Conservation (phyloP, 139 green algal species). For the Edaphochlamys debaryana region DNA sequence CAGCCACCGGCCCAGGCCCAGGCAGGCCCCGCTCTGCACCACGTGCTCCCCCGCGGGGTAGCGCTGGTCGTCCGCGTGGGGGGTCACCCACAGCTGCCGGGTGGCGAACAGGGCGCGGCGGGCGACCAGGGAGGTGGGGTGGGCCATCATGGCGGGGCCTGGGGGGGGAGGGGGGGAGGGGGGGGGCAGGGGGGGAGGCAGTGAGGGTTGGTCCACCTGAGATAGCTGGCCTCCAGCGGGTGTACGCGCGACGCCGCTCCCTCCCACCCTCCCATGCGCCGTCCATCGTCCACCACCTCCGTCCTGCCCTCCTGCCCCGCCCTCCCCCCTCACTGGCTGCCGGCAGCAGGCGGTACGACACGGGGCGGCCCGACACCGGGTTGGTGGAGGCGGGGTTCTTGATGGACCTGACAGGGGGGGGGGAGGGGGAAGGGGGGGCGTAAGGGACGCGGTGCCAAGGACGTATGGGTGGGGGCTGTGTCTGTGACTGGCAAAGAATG, state of each 20-base stretch:
- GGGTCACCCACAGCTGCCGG: slow-evolving; percentile 84
- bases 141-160: slow-evolving; percentile 58
- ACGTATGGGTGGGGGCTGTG: background rate
- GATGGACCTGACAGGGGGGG: slow-evolving; percentile 62
- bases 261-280: too few relatives aligned
- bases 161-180: background rate
- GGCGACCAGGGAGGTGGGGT: slow-evolving; percentile 52
- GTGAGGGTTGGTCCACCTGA: too few relatives aligned
- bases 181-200: background rate
- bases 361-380: slow-evolving; percentile 65
- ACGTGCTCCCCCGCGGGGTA: slow-evolving; percentile 83
- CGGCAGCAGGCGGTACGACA: slow-evolving; percentile 83
- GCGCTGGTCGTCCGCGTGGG: slow-evolving; percentile 72
- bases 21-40: slow-evolving; percentile 61
- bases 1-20: slow-evolving; percentile 74
- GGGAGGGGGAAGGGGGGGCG: background rate
- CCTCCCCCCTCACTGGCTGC: slow-evolving; percentile 29
- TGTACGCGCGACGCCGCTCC: too few relatives aligned
- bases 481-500: too few relatives aligned
- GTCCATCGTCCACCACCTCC: too few relatives aligned
- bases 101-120: slow-evolving; percentile 77
- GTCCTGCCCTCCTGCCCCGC: too few relatives aligned
- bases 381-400: slow-evolving; percentile 70
- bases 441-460: too few relatives aligned
- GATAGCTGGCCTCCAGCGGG: too few relatives aligned